Evolutionary conservation across 805 yeast genomes (phyloP), one percentile per base, ranked within the genome.

Genomic region (Saturnispora hagleri): DNA sequence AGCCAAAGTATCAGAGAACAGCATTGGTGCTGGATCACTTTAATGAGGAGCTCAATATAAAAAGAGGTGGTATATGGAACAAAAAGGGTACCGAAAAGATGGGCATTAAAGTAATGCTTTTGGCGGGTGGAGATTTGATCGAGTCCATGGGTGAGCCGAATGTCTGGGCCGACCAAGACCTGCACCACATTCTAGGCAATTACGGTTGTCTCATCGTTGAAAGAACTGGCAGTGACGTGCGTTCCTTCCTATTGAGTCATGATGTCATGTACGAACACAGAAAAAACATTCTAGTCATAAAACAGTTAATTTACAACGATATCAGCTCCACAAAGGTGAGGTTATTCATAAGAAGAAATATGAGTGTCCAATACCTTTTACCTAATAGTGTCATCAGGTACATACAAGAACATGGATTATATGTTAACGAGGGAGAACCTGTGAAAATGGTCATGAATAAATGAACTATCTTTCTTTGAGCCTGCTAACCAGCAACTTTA

Each of bases 111-210:
- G 84, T 93, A 61, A 91, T 93, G 98, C 75, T 93, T 51, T 73
- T 93, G 41, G 99, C 99, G 0, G 99, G 99, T 48, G 99, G 99
- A 43, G 99, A 93, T 69, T 76, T 93, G 59, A 93, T 93, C 50
- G 99, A 93, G 67, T 84, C 95, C 43, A 93, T 93, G 98, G 99
- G 99, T n/a, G 99, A 93, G 69, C 98, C 99, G 22, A 93, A 91
- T 62, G 99, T 93, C 38, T 93, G 99, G 99, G 96, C 96, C 1
- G 98, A 91, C 66, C 84, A 78, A 53, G 99, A 93, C 68, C 74
- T 93, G 61, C 95, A 89, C 62, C 99, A 93, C 66, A 93, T 93
- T 46, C 74, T 93, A 58, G 99, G 99, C 27, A 84, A 86, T 55
- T 93, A 93, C 68, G 99, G 99, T 3, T 93, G 99, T 71, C 72